phyloP scores from a whole-genome alignment of 2,329 filamentous ascomycete species.

The Penicillium aurantiogriseum region DNA sequence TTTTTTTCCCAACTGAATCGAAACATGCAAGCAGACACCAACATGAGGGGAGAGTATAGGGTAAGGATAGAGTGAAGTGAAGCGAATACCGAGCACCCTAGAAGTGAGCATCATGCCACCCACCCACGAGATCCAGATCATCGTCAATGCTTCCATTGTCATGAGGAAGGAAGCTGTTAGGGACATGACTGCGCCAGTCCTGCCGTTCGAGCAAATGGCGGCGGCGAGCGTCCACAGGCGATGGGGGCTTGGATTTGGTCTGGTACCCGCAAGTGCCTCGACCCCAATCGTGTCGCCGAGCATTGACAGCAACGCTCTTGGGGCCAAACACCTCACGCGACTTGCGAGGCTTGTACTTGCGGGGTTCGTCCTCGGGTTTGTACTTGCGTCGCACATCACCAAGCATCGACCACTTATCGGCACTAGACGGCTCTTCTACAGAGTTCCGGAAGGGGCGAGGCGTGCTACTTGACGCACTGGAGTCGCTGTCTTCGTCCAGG shows the following conservation, averaged over 20 bases:
- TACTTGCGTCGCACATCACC: constrained; percentile 77
- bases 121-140: constrained; percentile 92
- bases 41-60: constrained; percentile 12
- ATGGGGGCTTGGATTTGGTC: constrained; percentile 37
- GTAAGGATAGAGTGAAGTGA: constrained; percentile 12
- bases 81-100: constrained; percentile 34
- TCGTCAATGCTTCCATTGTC: constrained; percentile 60
- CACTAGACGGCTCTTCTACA: constrained; percentile 50
- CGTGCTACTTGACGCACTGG: constrained; percentile 37
- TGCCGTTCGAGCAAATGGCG: constrained; percentile 44
- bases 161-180: constrained; percentile 34
- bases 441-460: constrained; percentile 56
- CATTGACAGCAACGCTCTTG: constrained; percentile 45
- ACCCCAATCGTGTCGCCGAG: constrained; percentile 45
- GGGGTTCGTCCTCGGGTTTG: constrained; percentile 52
- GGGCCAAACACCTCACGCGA: constrained; percentile 53
- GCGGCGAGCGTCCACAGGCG: constrained; percentile 28
- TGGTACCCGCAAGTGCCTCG: constrained; percentile 39
- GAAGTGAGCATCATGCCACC: constrained; percentile 72
- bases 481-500: constrained; percentile 65
- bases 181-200: constrained; percentile 47
- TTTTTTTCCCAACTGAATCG: constrained; percentile 23
- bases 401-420: constrained; percentile 88
- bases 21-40: constrained; percentile 17
- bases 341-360: constrained; percentile 62